Base-by-base conservation (phyloP, 176 grass and related monocot genomes). In the Urochloa ruziziensis region DNA sequence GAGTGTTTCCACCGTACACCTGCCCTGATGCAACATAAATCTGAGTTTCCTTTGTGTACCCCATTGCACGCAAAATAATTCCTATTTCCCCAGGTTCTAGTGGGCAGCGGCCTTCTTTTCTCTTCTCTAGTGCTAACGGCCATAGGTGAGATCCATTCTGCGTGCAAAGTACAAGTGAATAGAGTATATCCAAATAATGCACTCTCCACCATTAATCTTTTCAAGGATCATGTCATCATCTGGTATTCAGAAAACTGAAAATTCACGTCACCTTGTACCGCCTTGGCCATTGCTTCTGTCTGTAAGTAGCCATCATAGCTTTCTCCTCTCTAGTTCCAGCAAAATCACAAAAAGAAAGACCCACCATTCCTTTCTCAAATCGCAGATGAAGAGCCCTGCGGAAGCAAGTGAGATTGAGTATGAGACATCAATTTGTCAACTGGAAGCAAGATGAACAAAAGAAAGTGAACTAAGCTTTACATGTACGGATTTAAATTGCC, bases 361-460 rank as follows among this genome's bases (percentile, higher is more conserved):
- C 93, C 77, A 95, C 96, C 96, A 96, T 99, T 85, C 96, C 96
- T 87, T 99, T 99, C 85, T 99, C 96, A 78, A 96, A 99, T 79
- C 96, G 86, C 82, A 99, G 83, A 89, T 99, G 96, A 90, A 98
- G 93, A 77, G 96, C 96, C 93, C 96, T 98, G 64, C 61, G 52
- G 71, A 89, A 47, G 70, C 82, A 87, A 70, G 37, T 67, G 56
- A 47, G 53, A 52, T 66, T 2, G 33, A 80, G 52, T 5, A 42
- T 77, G 54, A 76, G 85, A 70, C 24, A 86, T 67, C 37, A 67
- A 61, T 54, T 37, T 75, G 37, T 73, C 27, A 71, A 62, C 46
- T 74, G 19, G 30, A 73, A 7, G 83, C 23, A 48, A 13, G 14
- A 28, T 79, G 19, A 53, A 83, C 30, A 59, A 51, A 81, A 59